Percentiles rank a stretch among this genome's conserved stretches.
Evolutionary conservation across 345 rosid genomes (phyloP).

Genomic region (Sisymbrium altissimum): DNA sequence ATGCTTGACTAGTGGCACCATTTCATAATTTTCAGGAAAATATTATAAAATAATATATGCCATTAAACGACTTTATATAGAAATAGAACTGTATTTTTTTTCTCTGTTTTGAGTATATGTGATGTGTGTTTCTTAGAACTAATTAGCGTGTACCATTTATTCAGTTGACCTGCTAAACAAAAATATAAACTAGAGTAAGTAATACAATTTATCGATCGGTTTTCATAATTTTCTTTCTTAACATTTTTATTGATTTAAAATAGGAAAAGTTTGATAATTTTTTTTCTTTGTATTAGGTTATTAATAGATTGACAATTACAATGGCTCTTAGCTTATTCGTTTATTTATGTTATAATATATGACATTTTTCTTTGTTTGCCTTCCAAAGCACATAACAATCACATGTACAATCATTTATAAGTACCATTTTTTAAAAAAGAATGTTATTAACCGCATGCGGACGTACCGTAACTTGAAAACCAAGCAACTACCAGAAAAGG

Average conservation of each 20-base stretch:
- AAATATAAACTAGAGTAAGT: neutral
- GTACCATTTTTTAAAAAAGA: neutral
- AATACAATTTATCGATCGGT: neutral
- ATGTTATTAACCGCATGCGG: neutral
- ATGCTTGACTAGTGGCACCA: constrained; percentile 12
- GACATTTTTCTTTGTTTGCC: neutral
- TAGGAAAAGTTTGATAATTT: neutral
- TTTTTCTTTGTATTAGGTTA: neutral
- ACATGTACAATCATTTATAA: neutral
- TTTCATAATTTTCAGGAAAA: neutral
- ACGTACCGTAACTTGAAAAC: constrained; percentile 17
- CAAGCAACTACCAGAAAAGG: constrained; percentile 24
- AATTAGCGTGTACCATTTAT: neutral
- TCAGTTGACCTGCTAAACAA: neutral
- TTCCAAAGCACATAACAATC: neutral
- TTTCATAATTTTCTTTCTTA: neutral
- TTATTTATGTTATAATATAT: neutral
- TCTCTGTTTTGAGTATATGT: neutral
- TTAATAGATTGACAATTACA: neutral
- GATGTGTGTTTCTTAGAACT: neutral
- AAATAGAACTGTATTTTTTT: neutral
- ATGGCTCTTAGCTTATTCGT: neutral
- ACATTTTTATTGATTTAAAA: neutral
- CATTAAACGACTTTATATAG: neutral
- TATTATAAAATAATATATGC: neutral